phyloP scores from a whole-genome alignment of 2,329 filamentous ascomycete species.

The Aspergillus quadricinctus region DNA sequence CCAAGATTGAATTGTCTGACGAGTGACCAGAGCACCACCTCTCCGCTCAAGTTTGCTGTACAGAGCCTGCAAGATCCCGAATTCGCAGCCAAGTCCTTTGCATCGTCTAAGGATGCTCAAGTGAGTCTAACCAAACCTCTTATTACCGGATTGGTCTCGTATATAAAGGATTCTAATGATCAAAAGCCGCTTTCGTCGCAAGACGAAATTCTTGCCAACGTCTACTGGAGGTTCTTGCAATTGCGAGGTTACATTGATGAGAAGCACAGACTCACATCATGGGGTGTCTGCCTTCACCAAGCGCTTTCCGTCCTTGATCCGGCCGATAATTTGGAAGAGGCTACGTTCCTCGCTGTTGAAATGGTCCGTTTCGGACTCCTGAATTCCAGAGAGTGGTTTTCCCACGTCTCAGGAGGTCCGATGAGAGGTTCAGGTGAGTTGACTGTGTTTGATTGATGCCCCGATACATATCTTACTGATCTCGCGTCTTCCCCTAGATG shows the following conservation, averaged over 20 bases:
- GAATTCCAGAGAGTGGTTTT: slow-evolving; percentile 64
- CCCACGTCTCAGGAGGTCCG: slow-evolving; percentile 54
- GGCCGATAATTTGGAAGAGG: slow-evolving; percentile 63
- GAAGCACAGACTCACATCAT: slow-evolving; percentile 72
- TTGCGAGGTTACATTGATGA: slow-evolving; percentile 78
- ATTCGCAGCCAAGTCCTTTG: slow-evolving; percentile 66
- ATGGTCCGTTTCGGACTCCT: slow-evolving; percentile 75
- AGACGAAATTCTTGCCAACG: slow-evolving; percentile 68
- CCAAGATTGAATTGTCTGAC: slow-evolving; percentile 1
- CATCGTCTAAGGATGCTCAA: slow-evolving; percentile 46
- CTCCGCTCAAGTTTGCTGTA: slow-evolving; percentile 45
- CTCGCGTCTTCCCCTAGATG: slow-evolving; percentile 48
- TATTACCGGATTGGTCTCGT: not conserved
- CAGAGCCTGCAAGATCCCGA: slow-evolving; percentile 63
- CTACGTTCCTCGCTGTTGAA: slow-evolving; percentile 78
- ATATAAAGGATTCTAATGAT: slow-evolving; percentile 7
- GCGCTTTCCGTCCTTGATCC: slow-evolving; percentile 62
- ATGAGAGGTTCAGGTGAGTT: slow-evolving; percentile 51
- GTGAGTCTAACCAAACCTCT: slow-evolving; percentile 21
- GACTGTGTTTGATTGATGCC: not conserved
- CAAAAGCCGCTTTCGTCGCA: slow-evolving; percentile 53
- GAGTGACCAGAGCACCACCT: slow-evolving; percentile 19
- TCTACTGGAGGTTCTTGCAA: slow-evolving; percentile 84
- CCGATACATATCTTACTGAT: slow-evolving; percentile 4
- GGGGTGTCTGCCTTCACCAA: slow-evolving; percentile 74